Base-by-base conservation (phyloP, 2,329 filamentous ascomycete genomes). In the Ceratocystis alfenasii region DNA sequence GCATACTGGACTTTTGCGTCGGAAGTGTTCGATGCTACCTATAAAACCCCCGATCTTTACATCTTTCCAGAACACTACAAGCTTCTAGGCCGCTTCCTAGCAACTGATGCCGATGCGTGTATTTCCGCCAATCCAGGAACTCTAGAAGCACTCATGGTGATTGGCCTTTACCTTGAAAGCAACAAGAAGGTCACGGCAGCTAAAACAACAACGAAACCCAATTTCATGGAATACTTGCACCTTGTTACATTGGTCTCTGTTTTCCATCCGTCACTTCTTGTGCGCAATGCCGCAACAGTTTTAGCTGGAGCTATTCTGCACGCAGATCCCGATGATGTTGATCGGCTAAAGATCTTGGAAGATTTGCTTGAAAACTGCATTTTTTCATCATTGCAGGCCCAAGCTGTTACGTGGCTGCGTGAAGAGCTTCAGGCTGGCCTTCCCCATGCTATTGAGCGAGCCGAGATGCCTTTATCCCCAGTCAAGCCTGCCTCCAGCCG, bases 281-380 rank as follows among this genome's bases (percentile, higher is more conserved):
- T 82, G 25, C 78, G 82, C 66, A 84, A 83, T 69, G 80, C 81
- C 0, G 78, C 81, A 2, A 82, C 78, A 1, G 73, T 75, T 2
- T 76, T 84, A 12, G 82, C 83, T 2, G 82, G 82, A 6, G 71
- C 74, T 1, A 74, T 84, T 15, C 76, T 85, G 45, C 84, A 87
- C 70, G 76, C 81, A 1, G 80, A 86, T 68, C 83, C 84, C 0
- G 79, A 83, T 30, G 82, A 84, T 67, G 78, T 80, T 2, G 79
- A 82, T 70, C 78, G 84, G 4, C 75, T 87, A 17, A 77, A 79
- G 33, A 87, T 87, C 69, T 78, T 88, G 7, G 81, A 84, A 64
- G 85, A 87, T 70, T 77, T 87, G 12, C 74, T 87, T 12, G 83
- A 87, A 73, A 84, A 86, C 72, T 87, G 84, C 76, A 79, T 83